These are phyloP conservation scores for Dioszegia crocea DNA, from an alignment of 768 basidiomycete species.

Conservation along the genomic window DNA sequence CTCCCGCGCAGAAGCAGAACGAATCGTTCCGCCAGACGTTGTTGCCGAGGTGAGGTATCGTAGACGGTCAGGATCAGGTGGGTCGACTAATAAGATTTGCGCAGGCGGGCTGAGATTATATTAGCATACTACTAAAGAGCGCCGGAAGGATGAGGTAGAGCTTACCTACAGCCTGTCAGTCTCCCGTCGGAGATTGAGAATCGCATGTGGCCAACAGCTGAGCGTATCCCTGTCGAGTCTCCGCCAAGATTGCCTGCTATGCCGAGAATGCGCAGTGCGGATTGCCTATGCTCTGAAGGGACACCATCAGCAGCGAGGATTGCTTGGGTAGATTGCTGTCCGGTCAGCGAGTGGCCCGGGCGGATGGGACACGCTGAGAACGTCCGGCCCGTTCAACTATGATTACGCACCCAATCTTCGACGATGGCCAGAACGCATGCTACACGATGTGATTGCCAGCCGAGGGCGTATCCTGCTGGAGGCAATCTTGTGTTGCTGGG, in stretches of 20 bases:
- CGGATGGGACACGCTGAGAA: too few species aligned
- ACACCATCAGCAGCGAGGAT: background rate
- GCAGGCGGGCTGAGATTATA: background rate
- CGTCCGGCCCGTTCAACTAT: too few species aligned
- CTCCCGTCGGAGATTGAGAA: background rate
- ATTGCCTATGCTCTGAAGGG: too few species aligned
- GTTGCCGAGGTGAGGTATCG: constrained; percentile 60
- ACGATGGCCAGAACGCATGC: constrained; percentile 24
- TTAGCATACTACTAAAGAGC: background rate
- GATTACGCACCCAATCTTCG: constrained; percentile 17
- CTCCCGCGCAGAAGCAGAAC: constrained; percentile 24
- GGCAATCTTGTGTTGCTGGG: constrained; percentile 11
- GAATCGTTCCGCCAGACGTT: constrained; percentile 35
- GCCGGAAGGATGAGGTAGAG: background rate
- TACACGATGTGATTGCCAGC: constrained; percentile 17
- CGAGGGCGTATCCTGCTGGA: constrained; percentile 16
- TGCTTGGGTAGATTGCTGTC: background rate
- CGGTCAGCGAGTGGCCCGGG: background rate
- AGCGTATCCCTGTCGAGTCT: too few species aligned
- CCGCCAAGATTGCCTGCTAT: too few species aligned
- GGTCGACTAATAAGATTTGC: constrained; percentile 56
- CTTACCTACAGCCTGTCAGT: background rate
- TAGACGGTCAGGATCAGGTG: constrained; percentile 58
- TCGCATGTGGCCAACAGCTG: too few species aligned
- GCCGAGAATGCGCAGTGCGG: too few species aligned